Evolutionary conservation across 106 monocot genomes (phyloP).

Genomic region (Agapanthus africanus): DNA sequence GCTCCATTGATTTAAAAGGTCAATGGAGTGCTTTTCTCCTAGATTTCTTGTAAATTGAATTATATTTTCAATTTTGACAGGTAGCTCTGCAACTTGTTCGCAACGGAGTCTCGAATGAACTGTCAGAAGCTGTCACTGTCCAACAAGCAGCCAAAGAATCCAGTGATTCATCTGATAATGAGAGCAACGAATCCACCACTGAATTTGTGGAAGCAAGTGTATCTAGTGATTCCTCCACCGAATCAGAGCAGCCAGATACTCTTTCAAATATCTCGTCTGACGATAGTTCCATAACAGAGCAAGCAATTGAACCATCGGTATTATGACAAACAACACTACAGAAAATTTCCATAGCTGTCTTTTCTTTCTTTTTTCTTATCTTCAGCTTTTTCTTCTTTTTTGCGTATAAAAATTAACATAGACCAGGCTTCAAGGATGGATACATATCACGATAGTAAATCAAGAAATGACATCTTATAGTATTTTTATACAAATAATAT

Average conservation of each 20-base stretch:
- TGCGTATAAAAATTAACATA: too few species aligned
- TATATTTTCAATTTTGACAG: constrained; percentile 26
- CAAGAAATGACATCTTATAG: neutral
- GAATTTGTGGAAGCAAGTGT: neutral
- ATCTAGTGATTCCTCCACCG: constrained; percentile 10
- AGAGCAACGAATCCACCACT: neutral
- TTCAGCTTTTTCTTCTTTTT: too few species aligned
- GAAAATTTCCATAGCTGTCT: neutral
- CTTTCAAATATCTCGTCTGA: neutral
- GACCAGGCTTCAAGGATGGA: too few species aligned
- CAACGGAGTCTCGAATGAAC: constrained; percentile 20
- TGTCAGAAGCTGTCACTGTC: constrained; percentile 3
- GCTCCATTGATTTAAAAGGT: neutral
- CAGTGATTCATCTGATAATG: constrained; percentile 5
- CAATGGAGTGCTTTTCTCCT: neutral
- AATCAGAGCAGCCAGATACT: constrained; percentile 7
- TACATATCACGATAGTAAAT: neutral
- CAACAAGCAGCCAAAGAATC: neutral
- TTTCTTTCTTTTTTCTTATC: neutral
- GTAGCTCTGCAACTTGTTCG: constrained; percentile 31
- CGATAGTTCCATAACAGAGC: constrained; percentile 9
- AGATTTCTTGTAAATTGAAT: neutral
- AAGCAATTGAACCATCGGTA: constrained; percentile 15
- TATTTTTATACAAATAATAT: neutral
- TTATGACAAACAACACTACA: neutral